phyloP scores from a whole-genome alignment of 2,329 filamentous ascomycete species.

The Fusarium sp. region DNA sequence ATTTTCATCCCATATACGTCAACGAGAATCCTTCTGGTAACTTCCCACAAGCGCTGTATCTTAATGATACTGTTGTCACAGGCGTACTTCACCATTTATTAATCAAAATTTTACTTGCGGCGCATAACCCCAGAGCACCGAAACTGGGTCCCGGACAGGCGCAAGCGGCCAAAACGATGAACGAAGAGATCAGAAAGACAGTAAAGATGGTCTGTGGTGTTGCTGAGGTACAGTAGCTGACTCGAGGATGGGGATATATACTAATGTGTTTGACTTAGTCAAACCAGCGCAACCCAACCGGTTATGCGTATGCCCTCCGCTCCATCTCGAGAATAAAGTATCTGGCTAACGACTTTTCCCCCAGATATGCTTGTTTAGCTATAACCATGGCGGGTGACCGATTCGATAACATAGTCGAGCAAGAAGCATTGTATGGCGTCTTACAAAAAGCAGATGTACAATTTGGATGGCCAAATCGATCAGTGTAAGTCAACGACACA shows the following conservation, averaged over 20 bases:
- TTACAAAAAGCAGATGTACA: slow-evolving; percentile 47
- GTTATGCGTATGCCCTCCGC: slow-evolving; percentile 27
- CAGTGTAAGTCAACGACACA: slow-evolving; percentile 35
- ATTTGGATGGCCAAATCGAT: slow-evolving; percentile 45
- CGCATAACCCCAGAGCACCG: slow-evolving; percentile 44
- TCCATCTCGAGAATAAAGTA: accelerated
- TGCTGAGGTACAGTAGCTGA: slow-evolving; percentile 37
- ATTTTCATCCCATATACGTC: slow-evolving; percentile 43
- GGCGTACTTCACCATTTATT: slow-evolving; percentile 45
- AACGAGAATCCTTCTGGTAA: slow-evolving; percentile 14
- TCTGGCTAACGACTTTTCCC: background rate
- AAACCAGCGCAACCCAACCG: slow-evolving; percentile 37
- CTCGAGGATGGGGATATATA: background rate
- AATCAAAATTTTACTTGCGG: slow-evolving; percentile 43
- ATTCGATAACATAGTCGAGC: slow-evolving; percentile 51
- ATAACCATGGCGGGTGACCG: slow-evolving; percentile 52
- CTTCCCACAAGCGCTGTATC: slow-evolving; percentile 41
- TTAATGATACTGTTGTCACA: slow-evolving; percentile 45
- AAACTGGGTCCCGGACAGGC: slow-evolving; percentile 43
- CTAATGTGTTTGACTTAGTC: slow-evolving; percentile 21
- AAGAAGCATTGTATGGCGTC: slow-evolving; percentile 51
- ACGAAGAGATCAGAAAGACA: slow-evolving; percentile 45
- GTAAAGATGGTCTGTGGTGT: slow-evolving; percentile 46
- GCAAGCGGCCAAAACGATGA: slow-evolving; percentile 39
- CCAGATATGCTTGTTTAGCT: slow-evolving; percentile 44